Conservation (phyloP, 768 basidiomycete genomes). For the Pleurotus cornucopiae region DNA sequence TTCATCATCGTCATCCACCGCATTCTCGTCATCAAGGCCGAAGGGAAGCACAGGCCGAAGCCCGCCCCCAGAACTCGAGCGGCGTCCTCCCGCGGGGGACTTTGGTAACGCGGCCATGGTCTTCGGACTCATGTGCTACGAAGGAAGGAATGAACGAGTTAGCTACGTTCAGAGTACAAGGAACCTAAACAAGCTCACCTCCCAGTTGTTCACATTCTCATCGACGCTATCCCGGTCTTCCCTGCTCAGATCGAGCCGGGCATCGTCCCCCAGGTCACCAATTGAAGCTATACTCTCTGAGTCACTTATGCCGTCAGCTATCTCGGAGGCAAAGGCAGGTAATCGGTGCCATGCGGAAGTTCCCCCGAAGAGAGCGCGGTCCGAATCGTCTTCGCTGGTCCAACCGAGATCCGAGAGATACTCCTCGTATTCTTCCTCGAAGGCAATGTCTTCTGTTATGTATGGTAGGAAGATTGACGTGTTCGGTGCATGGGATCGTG, state of each 20-base stretch:
- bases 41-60: slow-evolving; percentile 76
- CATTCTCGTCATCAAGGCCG: slow-evolving; percentile 73
- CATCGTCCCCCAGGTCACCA: slow-evolving; percentile 81
- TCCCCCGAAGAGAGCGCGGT: slow-evolving; percentile 37
- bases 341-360: slow-evolving; percentile 80
- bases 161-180: slow-evolving; percentile 1
- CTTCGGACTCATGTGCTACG: slow-evolving; percentile 94
- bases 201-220: slow-evolving; percentile 93
- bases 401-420: slow-evolving; percentile 86
- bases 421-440: slow-evolving; percentile 96
- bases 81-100: slow-evolving; percentile 77
- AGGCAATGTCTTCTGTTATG: slow-evolving; percentile 89
- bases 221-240: slow-evolving; percentile 64
- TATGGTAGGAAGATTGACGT: slow-evolving; percentile 84
- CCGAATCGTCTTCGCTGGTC: slow-evolving; percentile 50
- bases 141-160: slow-evolving; percentile 9
- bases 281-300: slow-evolving; percentile 91
- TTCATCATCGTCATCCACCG: slow-evolving; percentile 67
- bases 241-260: slow-evolving; percentile 56
- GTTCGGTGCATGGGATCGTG: slow-evolving; percentile 81
- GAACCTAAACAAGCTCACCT: slow-evolving; percentile 49
- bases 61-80: slow-evolving; percentile 80
- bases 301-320: slow-evolving; percentile 88
- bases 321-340: slow-evolving; percentile 71
- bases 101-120: slow-evolving; percentile 92